Evolutionary conservation across 169 alveolate genomes (phyloP), one percentile per base, ranked within the genome.

Genomic region (Eimeria maxima): DNA sequence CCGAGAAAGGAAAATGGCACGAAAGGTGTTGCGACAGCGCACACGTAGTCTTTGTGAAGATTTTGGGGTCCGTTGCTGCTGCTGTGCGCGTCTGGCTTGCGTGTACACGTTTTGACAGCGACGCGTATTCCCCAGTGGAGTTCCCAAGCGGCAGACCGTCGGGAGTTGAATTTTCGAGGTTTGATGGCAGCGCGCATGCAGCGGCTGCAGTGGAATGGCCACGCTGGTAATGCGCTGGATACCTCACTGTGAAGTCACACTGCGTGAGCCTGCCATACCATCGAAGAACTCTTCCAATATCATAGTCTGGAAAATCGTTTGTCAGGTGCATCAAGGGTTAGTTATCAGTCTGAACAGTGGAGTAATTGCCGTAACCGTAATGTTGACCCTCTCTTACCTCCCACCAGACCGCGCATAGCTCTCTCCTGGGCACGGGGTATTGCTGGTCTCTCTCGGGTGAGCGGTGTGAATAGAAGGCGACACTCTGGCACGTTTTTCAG

Each of bases 1-100:
- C 67, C 60, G 7, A 29, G 67, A 13, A 78, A 50, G 67, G 89
- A 47, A 67, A 44, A 78, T n/a, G 47, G 89, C 69, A 78, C 24
- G 67, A 50, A n/a, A 78, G 38, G 33, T 10, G 55, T 24, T 6
- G 67, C 45, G 24, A 22, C 65, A 78, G 69, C 60, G 44, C 38
- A 78, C 42, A n/a, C 45, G 55, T 47, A 74, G 55, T 8, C n/a
- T 18, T 29, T 13, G 47, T 27, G 4, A 16, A 24, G n/a, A 16
- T 11, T 0, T 14, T 71, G 6, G 42, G 20, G 18, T n/a, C 42
- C 24, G 14, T 33, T 33, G 84, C 53, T 33, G 84, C 84, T 73
- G 24, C 55, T 33, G 55, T 55, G 33, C 33, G 57, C 8, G 14
- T 73, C 57, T 73, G 27, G 16, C 84, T 60, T 60, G 74, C 74